Evolutionary conservation across 2,329 filamentous ascomycete genomes (phyloP).

Genomic region (Biscogniauxia marginata): DNA sequence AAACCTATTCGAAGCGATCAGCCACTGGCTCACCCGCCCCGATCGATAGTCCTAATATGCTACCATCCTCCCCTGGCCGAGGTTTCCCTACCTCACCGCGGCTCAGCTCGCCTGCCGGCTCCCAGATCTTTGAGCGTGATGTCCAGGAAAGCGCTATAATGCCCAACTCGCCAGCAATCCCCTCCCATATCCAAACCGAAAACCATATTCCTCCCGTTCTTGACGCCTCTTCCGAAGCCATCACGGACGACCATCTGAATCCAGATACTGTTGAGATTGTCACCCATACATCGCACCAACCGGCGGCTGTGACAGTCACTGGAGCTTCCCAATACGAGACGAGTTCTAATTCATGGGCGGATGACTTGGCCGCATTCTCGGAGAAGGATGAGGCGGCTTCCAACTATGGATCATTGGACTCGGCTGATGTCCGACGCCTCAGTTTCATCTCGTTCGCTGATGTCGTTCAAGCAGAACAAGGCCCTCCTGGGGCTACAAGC

Average conservation of each 20-base stretch:
- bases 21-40: constrained; percentile 43
- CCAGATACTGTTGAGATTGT: constrained; percentile 92
- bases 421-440: constrained; percentile 74
- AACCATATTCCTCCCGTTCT: constrained; percentile 90
- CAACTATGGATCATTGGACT: constrained; percentile 76
- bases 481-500: constrained; percentile 50
- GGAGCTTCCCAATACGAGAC: constrained; percentile 43
- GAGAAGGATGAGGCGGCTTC: constrained; percentile 63
- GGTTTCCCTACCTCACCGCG: constrained; percentile 66
- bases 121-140: constrained; percentile 89
- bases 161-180: constrained; percentile 81
- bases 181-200: constrained; percentile 89
- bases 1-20: constrained; percentile 37
- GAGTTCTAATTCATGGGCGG: constrained; percentile 52
- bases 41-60: constrained; percentile 43
- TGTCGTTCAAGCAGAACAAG: constrained; percentile 83
- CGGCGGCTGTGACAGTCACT: constrained; percentile 67
- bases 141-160: constrained; percentile 78
- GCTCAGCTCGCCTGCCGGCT: constrained; percentile 73
- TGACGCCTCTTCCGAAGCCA: constrained; percentile 86
- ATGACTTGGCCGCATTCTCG: constrained; percentile 56
- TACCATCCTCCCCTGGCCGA: constrained; percentile 64
- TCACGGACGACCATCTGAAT: constrained; percentile 81
- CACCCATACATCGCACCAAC: constrained; percentile 80
- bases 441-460: constrained; percentile 98